Evolutionary conservation across 1,284 basidiomycete species (phyloP), one percentile per base, ranked within the genome.

Genomic region (Ceratorhiza oryzae-sativae): DNA sequence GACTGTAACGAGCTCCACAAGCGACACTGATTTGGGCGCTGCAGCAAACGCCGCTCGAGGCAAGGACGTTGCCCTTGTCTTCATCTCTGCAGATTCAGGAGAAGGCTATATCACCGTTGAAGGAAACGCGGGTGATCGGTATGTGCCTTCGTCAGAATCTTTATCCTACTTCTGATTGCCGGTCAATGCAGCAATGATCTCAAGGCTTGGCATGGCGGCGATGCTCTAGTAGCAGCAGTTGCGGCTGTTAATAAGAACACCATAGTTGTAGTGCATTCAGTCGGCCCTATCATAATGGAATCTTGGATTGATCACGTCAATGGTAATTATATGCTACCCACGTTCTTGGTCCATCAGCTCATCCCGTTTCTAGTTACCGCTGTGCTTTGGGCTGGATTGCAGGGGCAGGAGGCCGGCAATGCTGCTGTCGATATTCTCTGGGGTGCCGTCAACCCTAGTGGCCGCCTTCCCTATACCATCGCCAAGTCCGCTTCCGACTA

Each of bases 391-490:
- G 75, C 76, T 34, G 74, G 78, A n/a, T 60, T 76, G 39, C 80
- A 79, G 27, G 82, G 82, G 39, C 82, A 88, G 83, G 88, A 85
- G 77, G 79, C 80, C 6, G 85, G 84, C 3, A 89, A 90, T 76
- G 80, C 84, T 3, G 79, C 91, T 12, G 84, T 86, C 3, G 88
- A 90, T 75, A 81, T 89, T 36, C 81, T 89, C 3, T 90, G 84
- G 75, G 88, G 88, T 18, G 82, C 80, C 12, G 87, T 87, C 77
- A 90, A 88, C 78, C 90, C 90, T 0, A 80, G 81, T 18, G 84
- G 80, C 12, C 78, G 82, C 53, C 77, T 85, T 9, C 83, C 84
- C 1, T 82, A 83, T 76, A 82, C 83, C 0, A 83, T 83, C 63
- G 84, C 82, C 39, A 80, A 88, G 84, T 83, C 85, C 62, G 67